Evolutionary conservation across 345 rosid genomes (phyloP).

Genomic region (Rhodamnia rubescens): DNA sequence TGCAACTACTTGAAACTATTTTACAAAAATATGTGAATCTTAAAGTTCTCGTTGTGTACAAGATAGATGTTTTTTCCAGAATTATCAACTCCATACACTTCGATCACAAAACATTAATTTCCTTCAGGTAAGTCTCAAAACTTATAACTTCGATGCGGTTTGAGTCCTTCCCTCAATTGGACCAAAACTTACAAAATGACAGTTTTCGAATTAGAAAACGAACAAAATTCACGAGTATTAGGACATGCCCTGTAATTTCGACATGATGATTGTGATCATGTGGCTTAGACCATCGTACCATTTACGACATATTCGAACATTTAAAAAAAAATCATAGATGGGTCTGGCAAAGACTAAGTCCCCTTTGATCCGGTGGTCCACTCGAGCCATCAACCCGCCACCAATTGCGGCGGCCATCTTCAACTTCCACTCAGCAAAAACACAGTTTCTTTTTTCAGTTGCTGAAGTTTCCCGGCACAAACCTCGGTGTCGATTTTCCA

Average conservation of each 20-base stretch:
- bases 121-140: background rate
- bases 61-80: background rate
- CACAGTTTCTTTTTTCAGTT: background rate
- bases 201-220: background rate
- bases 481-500: slow-evolving; percentile 11
- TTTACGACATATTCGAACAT: background rate
- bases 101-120: background rate
- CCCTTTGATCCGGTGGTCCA: background rate
- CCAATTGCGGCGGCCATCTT: background rate
- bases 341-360: background rate
- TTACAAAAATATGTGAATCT: background rate
- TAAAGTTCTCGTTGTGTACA: background rate
- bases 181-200: background rate
- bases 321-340: background rate
- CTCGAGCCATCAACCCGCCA: background rate
- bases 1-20: background rate
- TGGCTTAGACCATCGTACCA: background rate
- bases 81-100: background rate
- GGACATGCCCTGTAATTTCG: background rate
- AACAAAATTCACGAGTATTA: background rate
- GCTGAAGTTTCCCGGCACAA: background rate
- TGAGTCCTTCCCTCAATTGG: too few relatives aligned
- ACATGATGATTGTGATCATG: background rate
- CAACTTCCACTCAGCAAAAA: background rate
- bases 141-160: background rate